Evolutionary conservation across 2,329 filamentous ascomycete species (phyloP).

Genomic region (Tetracladium maxilliforme): DNA sequence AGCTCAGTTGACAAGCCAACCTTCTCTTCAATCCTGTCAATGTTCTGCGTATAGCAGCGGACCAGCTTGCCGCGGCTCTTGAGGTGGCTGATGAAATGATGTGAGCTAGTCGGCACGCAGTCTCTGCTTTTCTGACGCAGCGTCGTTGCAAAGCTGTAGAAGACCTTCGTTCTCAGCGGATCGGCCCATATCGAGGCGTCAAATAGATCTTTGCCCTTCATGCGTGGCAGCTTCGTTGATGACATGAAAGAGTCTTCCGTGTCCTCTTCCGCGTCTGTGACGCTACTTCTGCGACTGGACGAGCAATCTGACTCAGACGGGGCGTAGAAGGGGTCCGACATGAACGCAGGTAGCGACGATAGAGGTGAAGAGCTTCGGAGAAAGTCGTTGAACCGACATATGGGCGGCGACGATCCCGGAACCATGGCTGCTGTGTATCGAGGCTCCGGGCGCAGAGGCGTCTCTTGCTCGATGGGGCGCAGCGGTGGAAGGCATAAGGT

Average conservation of each 20-base stretch:
- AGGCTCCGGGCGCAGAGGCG: too few relatives aligned
- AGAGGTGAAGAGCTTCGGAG: too few relatives aligned
- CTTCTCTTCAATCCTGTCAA: constrained; percentile 58
- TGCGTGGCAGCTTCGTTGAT: constrained; percentile 33
- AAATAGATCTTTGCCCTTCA: constrained; percentile 60
- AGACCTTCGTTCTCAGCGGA: constrained; percentile 51
- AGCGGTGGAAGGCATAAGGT: too few relatives aligned
- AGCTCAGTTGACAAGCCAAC: constrained; percentile 52
- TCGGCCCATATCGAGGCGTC: constrained; percentile 58
- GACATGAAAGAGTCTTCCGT: constrained; percentile 1
- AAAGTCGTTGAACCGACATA: too few relatives aligned
- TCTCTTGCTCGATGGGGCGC: too few relatives aligned
- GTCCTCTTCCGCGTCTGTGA: too few relatives aligned
- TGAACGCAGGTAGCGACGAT: too few relatives aligned
- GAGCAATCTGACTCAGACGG: not conserved
- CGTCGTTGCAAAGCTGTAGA: constrained; percentile 58
- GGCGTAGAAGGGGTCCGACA: too few relatives aligned
- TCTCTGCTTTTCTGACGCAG: constrained; percentile 45
- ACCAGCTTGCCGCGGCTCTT: constrained; percentile 54
- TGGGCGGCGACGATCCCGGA: too few relatives aligned
- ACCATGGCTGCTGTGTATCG: too few relatives aligned
- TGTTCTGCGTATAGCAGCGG: constrained; percentile 63
- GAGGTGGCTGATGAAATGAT: constrained; percentile 54
- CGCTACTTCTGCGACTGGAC: not conserved
- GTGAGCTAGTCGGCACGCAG: constrained; percentile 50